Percentiles rank a stretch among this genome's conserved stretches.
Conservation (phyloP, 2,329 filamentous ascomycete genomes). For the Penicillium nordicum region DNA sequence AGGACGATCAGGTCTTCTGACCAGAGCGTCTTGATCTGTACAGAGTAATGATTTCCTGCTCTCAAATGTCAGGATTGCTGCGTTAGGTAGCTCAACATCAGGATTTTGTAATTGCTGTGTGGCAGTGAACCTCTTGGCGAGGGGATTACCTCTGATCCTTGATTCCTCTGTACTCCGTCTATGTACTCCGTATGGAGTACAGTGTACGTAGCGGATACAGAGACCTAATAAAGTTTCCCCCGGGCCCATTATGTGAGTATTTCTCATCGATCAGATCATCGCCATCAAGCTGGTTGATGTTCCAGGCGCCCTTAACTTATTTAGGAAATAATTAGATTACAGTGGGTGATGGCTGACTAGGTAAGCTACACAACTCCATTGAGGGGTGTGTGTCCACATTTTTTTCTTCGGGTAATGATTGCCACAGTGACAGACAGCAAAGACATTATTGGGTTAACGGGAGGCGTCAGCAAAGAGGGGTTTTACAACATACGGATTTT, state of each 20-base stretch:
- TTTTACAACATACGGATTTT: background rate
- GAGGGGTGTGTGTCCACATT: slow-evolving; percentile 4
- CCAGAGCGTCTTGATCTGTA: background rate
- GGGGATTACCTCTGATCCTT: background rate
- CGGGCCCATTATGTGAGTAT: background rate
- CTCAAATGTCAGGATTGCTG: background rate
- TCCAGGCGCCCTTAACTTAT: background rate
- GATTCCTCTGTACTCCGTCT: background rate
- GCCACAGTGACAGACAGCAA: background rate
- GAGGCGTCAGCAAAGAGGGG: background rate
- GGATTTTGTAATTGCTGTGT: background rate
- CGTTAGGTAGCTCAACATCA: background rate
- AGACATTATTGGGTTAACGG: background rate
- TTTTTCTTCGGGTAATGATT: slow-evolving; percentile 11
- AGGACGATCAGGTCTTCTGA: slow-evolving; percentile 4
- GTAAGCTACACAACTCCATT: background rate
- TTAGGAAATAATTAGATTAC: background rate
- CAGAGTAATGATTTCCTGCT: background rate
- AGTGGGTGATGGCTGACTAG: background rate
- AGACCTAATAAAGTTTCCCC: slow-evolving; percentile 13
- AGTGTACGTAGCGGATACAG: background rate
- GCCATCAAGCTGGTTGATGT: slow-evolving; percentile 5
- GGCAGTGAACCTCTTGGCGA: background rate
- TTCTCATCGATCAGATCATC: slow-evolving; percentile 17
- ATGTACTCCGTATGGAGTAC: background rate